A percentile compares a stretch with the other conserved stretches of the same genome.
phyloP scores from a whole-genome alignment of 257 asterid species.

The Primulina eburnea region DNA sequence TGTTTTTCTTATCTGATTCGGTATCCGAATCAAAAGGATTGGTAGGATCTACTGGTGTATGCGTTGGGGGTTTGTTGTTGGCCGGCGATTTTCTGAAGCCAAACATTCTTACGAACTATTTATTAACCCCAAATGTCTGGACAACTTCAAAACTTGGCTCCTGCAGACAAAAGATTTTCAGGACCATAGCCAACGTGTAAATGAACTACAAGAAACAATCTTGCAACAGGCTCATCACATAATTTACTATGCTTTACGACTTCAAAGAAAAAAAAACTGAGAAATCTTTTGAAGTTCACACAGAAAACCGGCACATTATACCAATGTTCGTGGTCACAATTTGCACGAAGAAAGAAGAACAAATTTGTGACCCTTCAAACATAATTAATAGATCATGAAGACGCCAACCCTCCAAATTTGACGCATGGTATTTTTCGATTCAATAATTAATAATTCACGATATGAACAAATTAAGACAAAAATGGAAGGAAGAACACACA shows the following conservation, averaged over 20 bases:
- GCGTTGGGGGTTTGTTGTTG: conserved; percentile 34
- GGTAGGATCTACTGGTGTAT: conserved; percentile 27
- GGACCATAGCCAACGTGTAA: not conserved
- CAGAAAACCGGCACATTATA: too few relatives aligned
- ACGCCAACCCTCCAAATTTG: not conserved
- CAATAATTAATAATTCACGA: not conserved
- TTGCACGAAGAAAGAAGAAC: not conserved
- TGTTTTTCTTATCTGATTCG: conserved; percentile 28
- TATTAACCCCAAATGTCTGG: not conserved
- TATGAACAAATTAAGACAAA: not conserved
- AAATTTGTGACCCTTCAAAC: not conserved
- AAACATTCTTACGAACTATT: conserved; percentile 46
- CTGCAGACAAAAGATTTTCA: not conserved
- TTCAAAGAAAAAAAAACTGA: too few relatives aligned
- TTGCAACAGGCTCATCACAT: not conserved
- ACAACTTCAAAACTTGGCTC: not conserved
- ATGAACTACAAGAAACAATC: not conserved
- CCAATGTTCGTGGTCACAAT: too few relatives aligned
- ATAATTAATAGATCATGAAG: not conserved
- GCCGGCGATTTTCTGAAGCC: conserved; percentile 67
- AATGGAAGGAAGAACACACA: not conserved
- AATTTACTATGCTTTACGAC: too few relatives aligned
- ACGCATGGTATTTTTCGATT: not conserved
- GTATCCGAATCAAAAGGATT: conserved; percentile 39
- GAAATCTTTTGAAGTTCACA: too few relatives aligned